These are phyloP conservation scores for Diaporthe nobilis DNA, from an alignment of 2,329 filamentous ascomycete species.

Conservation along the genomic window DNA sequence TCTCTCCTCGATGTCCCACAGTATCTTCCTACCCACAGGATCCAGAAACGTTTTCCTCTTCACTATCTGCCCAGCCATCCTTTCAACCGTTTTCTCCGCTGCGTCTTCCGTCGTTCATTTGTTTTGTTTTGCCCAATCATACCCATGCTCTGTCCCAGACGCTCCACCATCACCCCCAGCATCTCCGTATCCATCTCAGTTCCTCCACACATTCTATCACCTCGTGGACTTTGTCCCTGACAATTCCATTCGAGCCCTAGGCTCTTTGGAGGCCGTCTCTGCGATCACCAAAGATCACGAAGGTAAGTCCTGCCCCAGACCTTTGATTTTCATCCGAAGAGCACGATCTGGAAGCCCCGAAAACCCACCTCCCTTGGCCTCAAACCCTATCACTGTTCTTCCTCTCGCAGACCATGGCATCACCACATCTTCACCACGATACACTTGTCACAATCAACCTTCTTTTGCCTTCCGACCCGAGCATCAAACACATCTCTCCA, in stretches of 20 bases:
- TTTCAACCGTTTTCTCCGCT: too few species aligned
- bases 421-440: background rate
- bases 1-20: background rate
- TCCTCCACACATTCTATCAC: too few species aligned
- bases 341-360: too few species aligned
- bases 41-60: background rate
- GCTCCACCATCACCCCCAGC: fast-evolving
- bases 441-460: background rate
- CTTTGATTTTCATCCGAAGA: background rate
- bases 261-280: background rate
- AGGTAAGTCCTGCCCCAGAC: background rate
- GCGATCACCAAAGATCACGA: background rate
- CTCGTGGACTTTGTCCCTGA: background rate
- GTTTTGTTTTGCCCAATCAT: too few species aligned
- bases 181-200: background rate
- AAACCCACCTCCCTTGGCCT: too few species aligned
- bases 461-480: background rate
- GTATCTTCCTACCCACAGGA: background rate
- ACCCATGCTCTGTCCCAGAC: background rate
- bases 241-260: background rate
- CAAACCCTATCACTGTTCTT: background rate
- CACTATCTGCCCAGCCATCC: background rate
- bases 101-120: too few species aligned
- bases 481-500: background rate
- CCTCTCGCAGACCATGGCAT: too few species aligned